Evolutionary conservation across 163 green algal species (phyloP).

Genomic region (Coccomyxa subellipsoidea): DNA sequence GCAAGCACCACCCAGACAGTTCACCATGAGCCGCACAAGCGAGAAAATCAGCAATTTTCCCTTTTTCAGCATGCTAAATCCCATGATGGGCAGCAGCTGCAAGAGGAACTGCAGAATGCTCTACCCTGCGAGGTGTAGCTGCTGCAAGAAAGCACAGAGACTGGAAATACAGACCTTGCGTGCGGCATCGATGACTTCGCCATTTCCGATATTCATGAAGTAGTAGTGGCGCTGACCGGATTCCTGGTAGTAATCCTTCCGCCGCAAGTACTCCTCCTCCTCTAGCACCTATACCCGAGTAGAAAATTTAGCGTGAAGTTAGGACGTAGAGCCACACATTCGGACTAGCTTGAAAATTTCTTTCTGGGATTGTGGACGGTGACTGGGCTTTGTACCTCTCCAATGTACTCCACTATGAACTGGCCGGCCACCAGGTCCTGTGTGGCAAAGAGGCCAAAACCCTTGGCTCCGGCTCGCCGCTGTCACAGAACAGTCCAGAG

Average conservation of each 20-base stretch:
- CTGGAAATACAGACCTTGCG: slow-evolving; percentile 50
- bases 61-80: no score
- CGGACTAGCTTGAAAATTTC: no score
- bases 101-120: not conserved
- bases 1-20: slow-evolving; percentile 10
- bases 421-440: slow-evolving; percentile 77
- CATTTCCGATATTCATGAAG: slow-evolving; percentile 98
- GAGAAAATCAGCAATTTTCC: no score
- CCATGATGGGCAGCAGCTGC: no score
- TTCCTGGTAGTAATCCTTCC: slow-evolving; percentile 70
- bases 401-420: slow-evolving; percentile 98
- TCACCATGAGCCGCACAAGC: no score
- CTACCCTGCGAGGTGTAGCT: not conserved
- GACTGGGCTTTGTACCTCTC: no score
- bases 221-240: slow-evolving; percentile 92
- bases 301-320: no score
- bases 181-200: slow-evolving; percentile 91
- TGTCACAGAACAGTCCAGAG: slow-evolving; percentile 26
- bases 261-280: slow-evolving; percentile 87
- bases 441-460: slow-evolving; percentile 87
- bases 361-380: no score
- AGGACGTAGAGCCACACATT: no score
- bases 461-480: slow-evolving; percentile 80
- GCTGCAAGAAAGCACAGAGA: not conserved
- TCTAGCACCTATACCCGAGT: slow-evolving; percentile 73